A percentile compares a stretch with the other conserved stretches of the same genome.
These are phyloP conservation scores for Bifiguratus adelaidae DNA, from an alignment of 192 early-diverging fungal species.

Conservation along the genomic window DNA sequence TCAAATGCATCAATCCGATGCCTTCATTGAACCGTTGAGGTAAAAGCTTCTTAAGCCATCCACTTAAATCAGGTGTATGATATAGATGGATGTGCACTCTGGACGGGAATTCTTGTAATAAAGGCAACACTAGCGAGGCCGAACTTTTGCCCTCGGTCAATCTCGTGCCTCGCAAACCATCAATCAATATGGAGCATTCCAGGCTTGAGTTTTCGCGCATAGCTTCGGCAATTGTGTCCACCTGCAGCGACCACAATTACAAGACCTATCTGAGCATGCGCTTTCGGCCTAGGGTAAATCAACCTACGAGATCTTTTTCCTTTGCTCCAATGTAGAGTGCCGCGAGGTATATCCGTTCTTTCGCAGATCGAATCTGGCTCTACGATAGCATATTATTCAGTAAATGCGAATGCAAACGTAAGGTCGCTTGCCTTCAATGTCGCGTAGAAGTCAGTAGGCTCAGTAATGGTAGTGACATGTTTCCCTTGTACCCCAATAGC, in stretches of 20 bases:
- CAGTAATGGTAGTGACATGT: constrained; percentile 28
- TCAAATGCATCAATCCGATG: constrained; percentile 92
- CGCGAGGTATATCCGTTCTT: constrained; percentile 66
- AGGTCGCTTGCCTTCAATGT: constrained; percentile 14
- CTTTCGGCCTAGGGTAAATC: background rate
- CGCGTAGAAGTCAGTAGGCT: constrained; percentile 42
- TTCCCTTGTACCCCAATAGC: background rate
- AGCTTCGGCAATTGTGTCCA: constrained; percentile 45
- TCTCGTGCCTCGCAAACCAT: constrained; percentile 81
- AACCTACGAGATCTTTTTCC: constrained; percentile 65
- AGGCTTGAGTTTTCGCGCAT: constrained; percentile 35
- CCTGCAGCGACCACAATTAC: constrained; percentile 16
- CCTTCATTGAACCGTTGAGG: constrained; percentile 88
- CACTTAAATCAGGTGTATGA: constrained; percentile 75
- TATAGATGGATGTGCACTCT: constrained; percentile 69
- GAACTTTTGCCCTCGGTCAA: constrained; percentile 41
- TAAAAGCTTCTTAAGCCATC: constrained; percentile 53
- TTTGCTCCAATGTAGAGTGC: constrained; percentile 83
- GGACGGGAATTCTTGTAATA: constrained; percentile 51
- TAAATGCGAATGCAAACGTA: background rate
- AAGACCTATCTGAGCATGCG: background rate
- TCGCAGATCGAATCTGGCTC: constrained; percentile 58
- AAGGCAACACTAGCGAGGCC: constrained; percentile 51
- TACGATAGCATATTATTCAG: constrained; percentile 8
- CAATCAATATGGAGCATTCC: constrained; percentile 70